A percentile compares a stretch with the other conserved stretches of the same genome.
Evolutionary conservation across 495 filamentous ascomycete genomes (phyloP).

Genomic region (Jackrogersella minutella): DNA sequence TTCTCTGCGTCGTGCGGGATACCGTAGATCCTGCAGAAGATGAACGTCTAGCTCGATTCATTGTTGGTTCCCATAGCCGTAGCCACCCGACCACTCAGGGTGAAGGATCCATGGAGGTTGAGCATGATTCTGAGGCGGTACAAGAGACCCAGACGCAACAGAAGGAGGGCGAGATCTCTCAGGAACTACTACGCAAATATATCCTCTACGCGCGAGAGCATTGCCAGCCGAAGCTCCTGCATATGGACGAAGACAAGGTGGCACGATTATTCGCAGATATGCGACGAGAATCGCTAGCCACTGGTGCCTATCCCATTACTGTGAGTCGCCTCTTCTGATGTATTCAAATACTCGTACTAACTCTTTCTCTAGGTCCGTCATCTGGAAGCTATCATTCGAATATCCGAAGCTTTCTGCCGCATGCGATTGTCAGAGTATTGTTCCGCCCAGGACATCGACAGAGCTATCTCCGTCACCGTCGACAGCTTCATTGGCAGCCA

Average conservation of each 20-base stretch:
- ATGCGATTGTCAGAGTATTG: constrained; percentile 97
- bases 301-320: constrained; percentile 97
- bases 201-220: constrained; percentile 94
- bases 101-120: constrained; percentile 69
- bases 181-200: constrained; percentile 94
- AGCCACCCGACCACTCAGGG: constrained; percentile 79
- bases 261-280: constrained; percentile 95
- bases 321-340: constrained; percentile 62
- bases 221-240: constrained; percentile 90
- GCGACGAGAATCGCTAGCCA: constrained; percentile 88
- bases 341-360: constrained; percentile 31
- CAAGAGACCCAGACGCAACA: constrained; percentile 59
- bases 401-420: constrained; percentile 89
- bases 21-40: constrained; percentile 97
- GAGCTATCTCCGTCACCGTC: constrained; percentile 95
- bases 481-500: constrained; percentile 96
- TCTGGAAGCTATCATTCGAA: constrained; percentile 96
- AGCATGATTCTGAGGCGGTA: constrained; percentile 58
- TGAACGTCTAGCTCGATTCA: constrained; percentile 92
- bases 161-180: constrained; percentile 82
- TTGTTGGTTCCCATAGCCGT: constrained; percentile 89
- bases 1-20: constrained; percentile 95
- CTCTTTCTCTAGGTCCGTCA: constrained; percentile 81
- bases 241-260: constrained; percentile 98
- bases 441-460: constrained; percentile 87